Percentiles rank a stretch among this genome's conserved stretches.
Evolutionary conservation across 345 rosid genomes (phyloP).

Genomic region (Salix brachista): DNA sequence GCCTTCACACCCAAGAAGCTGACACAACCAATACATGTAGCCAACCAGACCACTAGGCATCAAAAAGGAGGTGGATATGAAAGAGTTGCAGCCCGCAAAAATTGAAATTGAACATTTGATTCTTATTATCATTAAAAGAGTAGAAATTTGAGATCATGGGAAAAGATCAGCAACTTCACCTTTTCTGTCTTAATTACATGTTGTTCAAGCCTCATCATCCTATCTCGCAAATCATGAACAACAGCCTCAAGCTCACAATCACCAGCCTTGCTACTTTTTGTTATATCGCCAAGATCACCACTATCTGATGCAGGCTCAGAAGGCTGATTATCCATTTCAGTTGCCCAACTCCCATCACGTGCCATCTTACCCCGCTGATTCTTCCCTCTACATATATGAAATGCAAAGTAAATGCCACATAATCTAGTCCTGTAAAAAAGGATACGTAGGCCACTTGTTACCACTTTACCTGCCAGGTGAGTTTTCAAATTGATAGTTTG

Average conservation of each 20-base stretch:
- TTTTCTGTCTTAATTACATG: conserved; percentile 29
- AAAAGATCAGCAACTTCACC: conserved; percentile 35
- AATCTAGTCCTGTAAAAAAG: not conserved
- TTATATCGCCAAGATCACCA: conserved; percentile 36
- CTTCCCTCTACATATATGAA: conserved; percentile 27
- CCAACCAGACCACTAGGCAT: not conserved
- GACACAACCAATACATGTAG: not conserved
- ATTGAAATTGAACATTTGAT: not conserved
- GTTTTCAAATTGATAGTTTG: conserved; percentile 42
- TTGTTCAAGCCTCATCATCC: conserved; percentile 36
- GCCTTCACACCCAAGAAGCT: not conserved
- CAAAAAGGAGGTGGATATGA: not conserved
- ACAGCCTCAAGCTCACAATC: conserved; percentile 40
- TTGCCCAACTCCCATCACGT: conserved; percentile 38
- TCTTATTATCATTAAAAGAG: not conserved
- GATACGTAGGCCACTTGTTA: not conserved
- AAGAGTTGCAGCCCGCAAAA: not conserved
- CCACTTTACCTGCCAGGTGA: conserved; percentile 50
- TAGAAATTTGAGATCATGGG: not conserved
- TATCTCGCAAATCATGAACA: conserved; percentile 29
- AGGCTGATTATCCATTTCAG: conserved; percentile 42
- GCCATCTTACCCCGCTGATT: conserved; percentile 40
- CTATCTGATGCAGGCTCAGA: conserved; percentile 39
- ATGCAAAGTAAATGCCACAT: not conserved
- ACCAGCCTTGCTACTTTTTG: conserved; percentile 41